phyloP scores from a whole-genome alignment of 257 asterid genomes.

The Voacanga thouarsii region DNA sequence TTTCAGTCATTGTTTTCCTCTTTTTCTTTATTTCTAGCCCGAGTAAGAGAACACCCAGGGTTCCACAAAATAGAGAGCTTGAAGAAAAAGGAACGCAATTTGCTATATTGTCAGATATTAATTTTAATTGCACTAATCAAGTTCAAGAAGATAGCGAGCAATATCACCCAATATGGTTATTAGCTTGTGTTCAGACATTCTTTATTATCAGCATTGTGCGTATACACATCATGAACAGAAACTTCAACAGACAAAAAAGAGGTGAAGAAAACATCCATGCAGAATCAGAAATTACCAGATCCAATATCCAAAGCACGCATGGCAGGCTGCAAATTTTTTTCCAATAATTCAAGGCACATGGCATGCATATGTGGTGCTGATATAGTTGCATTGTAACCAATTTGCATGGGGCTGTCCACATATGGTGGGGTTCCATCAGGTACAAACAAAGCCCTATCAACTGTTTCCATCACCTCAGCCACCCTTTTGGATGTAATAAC shows the following conservation, averaged over 20 bases:
- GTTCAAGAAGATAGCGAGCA: not conserved
- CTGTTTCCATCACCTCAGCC: slow-evolving; percentile 71
- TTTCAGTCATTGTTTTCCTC: not conserved
- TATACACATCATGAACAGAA: not conserved
- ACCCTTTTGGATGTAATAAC: slow-evolving; percentile 54
- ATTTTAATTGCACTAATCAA: not conserved
- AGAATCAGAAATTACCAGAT: slow-evolving; percentile 50
- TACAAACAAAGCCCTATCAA: slow-evolving; percentile 87
- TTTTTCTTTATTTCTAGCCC: not conserved
- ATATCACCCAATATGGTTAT: not conserved
- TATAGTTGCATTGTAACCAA: slow-evolving; percentile 87
- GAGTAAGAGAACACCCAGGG: not conserved
- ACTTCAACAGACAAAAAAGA: not conserved
- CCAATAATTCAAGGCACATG: slow-evolving; percentile 84
- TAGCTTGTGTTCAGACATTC: not conserved
- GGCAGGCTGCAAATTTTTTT: slow-evolving; percentile 81
- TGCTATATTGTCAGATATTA: not conserved
- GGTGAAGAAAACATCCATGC: not conserved
- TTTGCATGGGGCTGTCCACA: slow-evolving; percentile 70
- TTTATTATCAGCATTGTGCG: not conserved
- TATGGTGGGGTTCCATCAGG: slow-evolving; percentile 79
- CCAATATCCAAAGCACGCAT: slow-evolving; percentile 92
- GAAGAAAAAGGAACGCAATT: not conserved
- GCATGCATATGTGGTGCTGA: slow-evolving; percentile 99
- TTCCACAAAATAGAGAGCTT: not conserved